Evolutionary conservation across 768 basidiomycete species (phyloP), one percentile per base, ranked within the genome.

Genomic region (Hygrocybe punicea): DNA sequence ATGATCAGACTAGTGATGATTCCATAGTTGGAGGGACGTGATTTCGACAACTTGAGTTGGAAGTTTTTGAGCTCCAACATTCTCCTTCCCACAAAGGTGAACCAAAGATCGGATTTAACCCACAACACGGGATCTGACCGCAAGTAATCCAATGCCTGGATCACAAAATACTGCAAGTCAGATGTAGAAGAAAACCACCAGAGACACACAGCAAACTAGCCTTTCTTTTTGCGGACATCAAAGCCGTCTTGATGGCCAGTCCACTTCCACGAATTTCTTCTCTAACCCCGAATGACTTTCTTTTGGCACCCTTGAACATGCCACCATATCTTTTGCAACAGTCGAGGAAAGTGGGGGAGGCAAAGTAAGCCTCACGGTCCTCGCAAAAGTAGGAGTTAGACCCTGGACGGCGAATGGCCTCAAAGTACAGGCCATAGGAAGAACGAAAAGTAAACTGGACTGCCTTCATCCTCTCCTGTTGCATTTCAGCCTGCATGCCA

Each of bases 1-100:
- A 48, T 48, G 46, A 48, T 14, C 19, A 48, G n/a, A 25, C 46
- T 48, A 21, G 46, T 48, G 46, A 48, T 48, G 46, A 14, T 48
- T 29, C 29, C 29, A 29, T 29, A 29, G 29, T 29, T 29, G 4
- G 29, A 29, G 8, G 29, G 29, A 29, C 29, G 29, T 29, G 29
- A 29, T 29, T 29, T 29, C 8, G 29, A 29, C 29, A 29, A 29
- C 29, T 29, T 29, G 29, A 29, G 29, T 29, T 29, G 29, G 29
- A 29, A 29, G 29, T 29, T 29, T 29, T 29, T 29, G 3, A 19
- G 24, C 46, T 48, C 46, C n/a, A 48, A 48, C 19, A 48, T 19
- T 25, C 46, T 19, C 46, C 46, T 48, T 19, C 19, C 13, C 16
- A 19, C 13, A 21, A 48, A 48, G n/a, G 46, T 14, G 14, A 48